A percentile compares a stretch with the other conserved stretches of the same genome.
phyloP scores from a whole-genome alignment of 371 early-diverging fungal species.

The Funneliformis caledonium region DNA sequence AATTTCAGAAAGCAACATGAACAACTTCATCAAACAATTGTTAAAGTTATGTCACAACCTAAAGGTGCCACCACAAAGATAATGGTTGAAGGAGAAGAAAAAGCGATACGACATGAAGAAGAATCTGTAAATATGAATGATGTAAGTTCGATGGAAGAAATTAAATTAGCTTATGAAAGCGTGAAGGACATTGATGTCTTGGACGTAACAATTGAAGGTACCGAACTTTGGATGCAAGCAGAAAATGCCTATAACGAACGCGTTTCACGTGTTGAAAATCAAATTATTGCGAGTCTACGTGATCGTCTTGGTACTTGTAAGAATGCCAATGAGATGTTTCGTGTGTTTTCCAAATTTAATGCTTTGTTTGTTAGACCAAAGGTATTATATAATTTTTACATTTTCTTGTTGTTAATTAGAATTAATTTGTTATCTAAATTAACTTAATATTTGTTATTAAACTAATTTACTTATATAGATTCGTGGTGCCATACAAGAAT shows the following conservation, averaged over 20 bases:
- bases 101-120: slow-evolving; percentile 58
- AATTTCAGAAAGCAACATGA: slow-evolving; percentile 96
- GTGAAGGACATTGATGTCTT: slow-evolving; percentile 94
- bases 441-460: not conserved
- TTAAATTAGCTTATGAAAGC: slow-evolving; percentile 89
- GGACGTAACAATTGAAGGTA: slow-evolving; percentile 94
- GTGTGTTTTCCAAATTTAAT: slow-evolving; percentile 98
- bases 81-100: slow-evolving; percentile 55
- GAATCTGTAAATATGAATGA: slow-evolving; percentile 69
- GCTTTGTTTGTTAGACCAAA: slow-evolving; percentile 98
- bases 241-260: slow-evolving; percentile 94
- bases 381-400: slow-evolving; percentile 42
- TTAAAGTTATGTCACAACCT: slow-evolving; percentile 86
- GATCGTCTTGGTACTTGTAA: slow-evolving; percentile 93
- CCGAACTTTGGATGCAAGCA: slow-evolving; percentile 90
- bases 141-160: slow-evolving; percentile 87
- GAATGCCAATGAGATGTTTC: slow-evolving; percentile 98
- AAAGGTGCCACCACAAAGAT: slow-evolving; percentile 59
- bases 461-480: slow-evolving; percentile 58
- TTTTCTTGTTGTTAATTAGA: not conserved
- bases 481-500: slow-evolving; percentile 98
- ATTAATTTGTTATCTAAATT: not conserved
- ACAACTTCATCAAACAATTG: slow-evolving; percentile 93
- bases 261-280: slow-evolving; percentile 95
- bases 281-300: slow-evolving; percentile 92